Conservation (phyloP, 1,139 yeast species). For the Pichia sp. region DNA sequence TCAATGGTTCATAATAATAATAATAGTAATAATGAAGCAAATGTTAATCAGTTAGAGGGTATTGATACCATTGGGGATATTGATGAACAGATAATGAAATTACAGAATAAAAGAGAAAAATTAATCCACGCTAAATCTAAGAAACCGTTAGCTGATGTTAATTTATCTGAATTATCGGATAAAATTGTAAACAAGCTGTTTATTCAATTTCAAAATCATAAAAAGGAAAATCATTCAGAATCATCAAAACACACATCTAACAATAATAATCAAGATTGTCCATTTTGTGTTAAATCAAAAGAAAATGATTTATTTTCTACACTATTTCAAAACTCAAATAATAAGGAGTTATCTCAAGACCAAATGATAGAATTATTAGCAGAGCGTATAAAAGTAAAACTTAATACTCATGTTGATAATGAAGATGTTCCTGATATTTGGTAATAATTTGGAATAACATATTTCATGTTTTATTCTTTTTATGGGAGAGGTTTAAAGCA, state of each 20-base stretch:
- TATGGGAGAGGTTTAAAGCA: background rate
- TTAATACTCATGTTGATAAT: constrained; percentile 2
- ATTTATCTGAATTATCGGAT: constrained; percentile 5
- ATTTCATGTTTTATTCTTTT: background rate
- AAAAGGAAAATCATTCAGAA: background rate
- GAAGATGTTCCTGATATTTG: constrained; percentile 11
- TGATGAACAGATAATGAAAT: constrained; percentile 13
- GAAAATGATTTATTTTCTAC: background rate
- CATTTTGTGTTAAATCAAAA: constrained; percentile 7
- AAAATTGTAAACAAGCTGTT: constrained; percentile 8
- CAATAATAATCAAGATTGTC: constrained; percentile 6
- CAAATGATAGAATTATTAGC: constrained; percentile 12
- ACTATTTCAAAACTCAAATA: background rate
- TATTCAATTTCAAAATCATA: constrained; percentile 6
- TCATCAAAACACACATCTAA: background rate
- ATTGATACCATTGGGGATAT: constrained; percentile 11
- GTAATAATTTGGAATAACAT: constrained; percentile 12
- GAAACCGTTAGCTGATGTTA: constrained; percentile 1
- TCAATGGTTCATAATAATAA: background rate
- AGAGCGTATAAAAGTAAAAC: constrained; percentile 6
- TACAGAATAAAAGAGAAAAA: constrained; percentile 14
- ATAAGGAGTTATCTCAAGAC: background rate
- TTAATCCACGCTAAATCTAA: constrained; percentile 5
- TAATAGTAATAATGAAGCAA: background rate
- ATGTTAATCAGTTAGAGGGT: background rate